A percentile compares a stretch with the other conserved stretches of the same genome.
phyloP scores from a whole-genome alignment of 176 grass and related monocot species.

The Elymus sibiricus region DNA sequence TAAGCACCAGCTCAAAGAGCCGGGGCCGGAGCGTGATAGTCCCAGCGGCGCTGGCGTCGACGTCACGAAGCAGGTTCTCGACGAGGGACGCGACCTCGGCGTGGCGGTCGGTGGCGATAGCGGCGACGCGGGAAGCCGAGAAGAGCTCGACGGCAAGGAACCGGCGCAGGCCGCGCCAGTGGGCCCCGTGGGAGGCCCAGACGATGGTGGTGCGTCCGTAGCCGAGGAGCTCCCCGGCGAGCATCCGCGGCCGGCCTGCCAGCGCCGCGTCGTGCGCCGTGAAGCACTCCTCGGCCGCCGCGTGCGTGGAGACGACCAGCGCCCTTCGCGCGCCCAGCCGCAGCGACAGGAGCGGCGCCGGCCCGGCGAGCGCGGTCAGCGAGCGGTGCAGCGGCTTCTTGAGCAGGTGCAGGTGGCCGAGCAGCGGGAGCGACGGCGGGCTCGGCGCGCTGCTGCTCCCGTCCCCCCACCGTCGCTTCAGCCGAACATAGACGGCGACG shows the following conservation, averaged over 20 bases:
- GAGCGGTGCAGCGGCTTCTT: constrained; percentile 46
- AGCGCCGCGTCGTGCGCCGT: constrained; percentile 44
- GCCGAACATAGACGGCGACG: neutral
- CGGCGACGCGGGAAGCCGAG: constrained; percentile 34
- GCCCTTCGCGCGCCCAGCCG: constrained; percentile 44
- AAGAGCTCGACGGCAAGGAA: constrained; percentile 41
- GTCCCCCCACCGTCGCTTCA: neutral
- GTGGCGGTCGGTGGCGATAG: constrained; percentile 23
- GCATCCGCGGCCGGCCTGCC: constrained; percentile 46
- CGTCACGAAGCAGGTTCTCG: constrained; percentile 8
- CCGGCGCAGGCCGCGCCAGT: constrained; percentile 52
- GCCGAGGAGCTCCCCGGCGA: constrained; percentile 17
- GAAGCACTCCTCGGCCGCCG: constrained; percentile 60
- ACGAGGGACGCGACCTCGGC: constrained; percentile 39
- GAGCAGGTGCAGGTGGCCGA: constrained; percentile 63
- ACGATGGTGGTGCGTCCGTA: constrained; percentile 30
- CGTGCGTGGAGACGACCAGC: constrained; percentile 49
- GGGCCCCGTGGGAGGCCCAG: constrained; percentile 33
- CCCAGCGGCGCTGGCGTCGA: too few relatives aligned
- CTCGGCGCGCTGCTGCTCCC: neutral
- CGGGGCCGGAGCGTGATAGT: constrained; percentile 13
- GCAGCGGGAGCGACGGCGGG: constrained; percentile 39
- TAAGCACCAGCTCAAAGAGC: constrained; percentile 40
- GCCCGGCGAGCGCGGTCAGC: constrained; percentile 6
- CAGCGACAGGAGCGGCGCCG: constrained; percentile 40